These are phyloP conservation scores for Flaveria brownii DNA, from an alignment of 129 eudicot genomes.

Conservation along the genomic window DNA sequence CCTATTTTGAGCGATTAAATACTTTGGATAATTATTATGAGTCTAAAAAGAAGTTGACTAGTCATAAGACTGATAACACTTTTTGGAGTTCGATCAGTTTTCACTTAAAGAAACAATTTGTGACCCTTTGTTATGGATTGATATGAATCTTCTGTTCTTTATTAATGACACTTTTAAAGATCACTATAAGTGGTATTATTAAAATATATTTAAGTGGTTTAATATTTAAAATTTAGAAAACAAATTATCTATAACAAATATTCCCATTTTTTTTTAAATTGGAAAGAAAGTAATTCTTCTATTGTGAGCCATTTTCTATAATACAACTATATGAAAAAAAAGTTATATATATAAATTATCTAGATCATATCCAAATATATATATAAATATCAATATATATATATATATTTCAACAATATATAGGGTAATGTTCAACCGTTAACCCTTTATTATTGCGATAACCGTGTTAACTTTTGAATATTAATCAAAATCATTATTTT, in stretches of 20 bases:
- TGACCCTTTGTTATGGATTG: constrained; percentile 26
- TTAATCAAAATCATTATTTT: too few relatives aligned
- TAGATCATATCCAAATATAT: background rate
- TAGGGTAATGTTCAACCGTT: too few relatives aligned
- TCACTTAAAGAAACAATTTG: constrained; percentile 8
- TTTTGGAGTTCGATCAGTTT: constrained; percentile 12
- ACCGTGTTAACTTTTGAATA: too few relatives aligned
- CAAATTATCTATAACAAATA: background rate
- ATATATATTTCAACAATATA: too few relatives aligned
- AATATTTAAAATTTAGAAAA: background rate
- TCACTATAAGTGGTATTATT: background rate
- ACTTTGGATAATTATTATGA: constrained; percentile 7
- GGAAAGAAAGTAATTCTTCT: background rate
- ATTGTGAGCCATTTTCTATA: background rate
- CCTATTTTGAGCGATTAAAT: background rate
- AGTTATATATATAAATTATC: background rate
- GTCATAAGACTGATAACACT: constrained; percentile 3
- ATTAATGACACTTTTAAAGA: background rate
- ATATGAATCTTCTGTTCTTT: constrained; percentile 19
- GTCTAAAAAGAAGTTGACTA: constrained; percentile 3
- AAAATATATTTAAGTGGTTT: background rate
- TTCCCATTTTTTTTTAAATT: background rate
- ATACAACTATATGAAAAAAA: background rate
- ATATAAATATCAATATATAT: too few relatives aligned
- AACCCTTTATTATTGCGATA: too few relatives aligned